Evolutionary conservation across 2,329 filamentous ascomycete species (phyloP), one percentile per base, ranked within the genome.

Genomic region (Diaporthe sp.): DNA sequence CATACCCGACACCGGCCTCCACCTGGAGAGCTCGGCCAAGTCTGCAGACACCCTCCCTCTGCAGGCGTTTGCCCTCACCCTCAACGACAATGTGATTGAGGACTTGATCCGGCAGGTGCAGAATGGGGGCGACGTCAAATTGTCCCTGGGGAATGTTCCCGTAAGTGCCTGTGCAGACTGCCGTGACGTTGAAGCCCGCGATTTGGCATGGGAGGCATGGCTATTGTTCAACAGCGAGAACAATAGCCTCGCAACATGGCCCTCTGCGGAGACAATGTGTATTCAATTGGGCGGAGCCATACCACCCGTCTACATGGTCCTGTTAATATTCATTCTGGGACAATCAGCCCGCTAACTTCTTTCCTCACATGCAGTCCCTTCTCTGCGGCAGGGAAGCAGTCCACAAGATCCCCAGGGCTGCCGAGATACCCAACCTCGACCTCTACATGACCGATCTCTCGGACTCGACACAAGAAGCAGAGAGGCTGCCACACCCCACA

Each of bases 81-180:
- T 93, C 77, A 88, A 85, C 79, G 88, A 92, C 81, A 85, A 85
- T 80, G 85, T 91, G 71, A 89, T 93, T 79, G 89, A 92, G 81
- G 87, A 90, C 77, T 90, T 93, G 88, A 92, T 93, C 78, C 87
- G 86, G 82, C 90, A 88, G 79, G 87, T 90, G 53, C 88, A 89
- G 79, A 86, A 88, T 84, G 90, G 90, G 70, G 86, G 90, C 73
- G 85, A 87, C 61, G 86, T 93, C 72, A 86, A 90, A 79, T 84
- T 93, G 79, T 87, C 89, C 7, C 82, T 93, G 77, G 91, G 91
- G 55, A 86, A 85, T 79, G 86, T 84, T 79, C 91, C 91, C 51
- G 91, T 93, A 90, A 87, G 91, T 87, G 73, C 71, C 31, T n/a
- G 39, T 9, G 12, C 19, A 25, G 25, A 19, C 28, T 7, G n/a